Evolutionary conservation across 371 early-diverging fungal species (phyloP).

Genomic region (Mortierella sp.): DNA sequence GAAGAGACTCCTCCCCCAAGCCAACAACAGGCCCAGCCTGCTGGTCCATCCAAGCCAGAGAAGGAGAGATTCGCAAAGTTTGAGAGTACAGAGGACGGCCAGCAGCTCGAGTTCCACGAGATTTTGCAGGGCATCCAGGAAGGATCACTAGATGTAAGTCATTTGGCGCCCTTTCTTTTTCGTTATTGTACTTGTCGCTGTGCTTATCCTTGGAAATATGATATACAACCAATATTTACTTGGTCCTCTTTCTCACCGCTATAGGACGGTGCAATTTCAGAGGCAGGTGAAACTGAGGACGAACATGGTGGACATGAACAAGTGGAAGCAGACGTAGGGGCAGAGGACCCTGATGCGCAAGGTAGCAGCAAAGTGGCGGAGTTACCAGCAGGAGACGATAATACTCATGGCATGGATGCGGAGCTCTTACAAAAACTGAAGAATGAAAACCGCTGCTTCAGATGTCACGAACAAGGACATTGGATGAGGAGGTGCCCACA

Average conservation of each 20-base stretch:
- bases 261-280: slow-evolving; percentile 25
- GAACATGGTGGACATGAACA: neutral
- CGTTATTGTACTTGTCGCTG: no score
- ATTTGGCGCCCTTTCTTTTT: no score
- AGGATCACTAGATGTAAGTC: slow-evolving; percentile 42
- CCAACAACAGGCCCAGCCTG: neutral
- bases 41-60: neutral
- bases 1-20: slow-evolving; percentile 12
- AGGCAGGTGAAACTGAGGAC: neutral
- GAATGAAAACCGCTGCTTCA: slow-evolving; percentile 20
- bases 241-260: neutral
- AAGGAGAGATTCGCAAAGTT: slow-evolving; percentile 6
- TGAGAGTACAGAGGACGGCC: slow-evolving; percentile 2
- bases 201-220: no score
- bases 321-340: neutral
- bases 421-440: slow-evolving; percentile 5
- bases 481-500: slow-evolving; percentile 18
- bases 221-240: neutral
- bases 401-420: neutral
- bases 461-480: slow-evolving; percentile 21
- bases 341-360: no score
- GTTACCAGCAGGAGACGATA: neutral
- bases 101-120: slow-evolving; percentile 16
- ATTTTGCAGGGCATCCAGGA: slow-evolving; percentile 41
- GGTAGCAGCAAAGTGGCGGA: neutral